Percentiles rank a stretch among this genome's conserved stretches.
Evolutionary conservation across 805 yeast species (phyloP).

Genomic region (Schwanniomyces vanrijiae): DNA sequence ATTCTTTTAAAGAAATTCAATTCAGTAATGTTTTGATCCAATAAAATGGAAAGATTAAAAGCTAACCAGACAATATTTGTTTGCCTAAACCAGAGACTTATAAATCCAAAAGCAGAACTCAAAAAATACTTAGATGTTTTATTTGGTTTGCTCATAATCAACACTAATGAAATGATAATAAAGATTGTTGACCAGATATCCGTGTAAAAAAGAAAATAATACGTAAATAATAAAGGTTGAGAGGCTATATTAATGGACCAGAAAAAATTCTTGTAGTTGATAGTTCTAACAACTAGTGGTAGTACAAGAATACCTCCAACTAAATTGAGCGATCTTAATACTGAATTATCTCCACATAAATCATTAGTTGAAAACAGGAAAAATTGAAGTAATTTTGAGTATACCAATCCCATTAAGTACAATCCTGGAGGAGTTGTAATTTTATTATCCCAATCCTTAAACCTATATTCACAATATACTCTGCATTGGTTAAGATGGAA

Average conservation of each 20-base stretch:
- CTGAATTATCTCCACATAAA: conserved; percentile 16
- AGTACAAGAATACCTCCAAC: conserved; percentile 60
- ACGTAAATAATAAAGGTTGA: conserved; percentile 73
- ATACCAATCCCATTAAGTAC: conserved; percentile 50
- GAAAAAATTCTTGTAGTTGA: conserved; percentile 14
- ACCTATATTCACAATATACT: conserved; percentile 60
- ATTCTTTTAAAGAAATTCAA: conserved; percentile 7
- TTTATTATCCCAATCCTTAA: conserved; percentile 76
- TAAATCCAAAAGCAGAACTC: conserved; percentile 57
- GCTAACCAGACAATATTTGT: conserved; percentile 89
- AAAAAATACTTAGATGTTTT: conserved; percentile 20
- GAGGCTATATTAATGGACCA: conserved; percentile 34
- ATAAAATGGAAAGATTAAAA: conserved; percentile 52
- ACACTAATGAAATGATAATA: conserved; percentile 54
- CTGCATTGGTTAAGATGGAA: conserved; percentile 85
- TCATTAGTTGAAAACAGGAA: not conserved
- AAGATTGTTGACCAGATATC: conserved; percentile 89
- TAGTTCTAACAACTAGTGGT: conserved; percentile 42
- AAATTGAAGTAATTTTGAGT: conserved; percentile 29
- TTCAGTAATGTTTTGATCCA: conserved; percentile 46
- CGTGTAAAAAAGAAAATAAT: conserved; percentile 80
- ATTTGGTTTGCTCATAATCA: conserved; percentile 33
- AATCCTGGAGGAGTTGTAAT: conserved; percentile 98
- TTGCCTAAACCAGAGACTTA: conserved; percentile 78
- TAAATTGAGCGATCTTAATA: conserved; percentile 52